These are phyloP conservation scores for Daldinia grandis DNA, from an alignment of 495 filamentous ascomycete species.

Conservation along the genomic window DNA sequence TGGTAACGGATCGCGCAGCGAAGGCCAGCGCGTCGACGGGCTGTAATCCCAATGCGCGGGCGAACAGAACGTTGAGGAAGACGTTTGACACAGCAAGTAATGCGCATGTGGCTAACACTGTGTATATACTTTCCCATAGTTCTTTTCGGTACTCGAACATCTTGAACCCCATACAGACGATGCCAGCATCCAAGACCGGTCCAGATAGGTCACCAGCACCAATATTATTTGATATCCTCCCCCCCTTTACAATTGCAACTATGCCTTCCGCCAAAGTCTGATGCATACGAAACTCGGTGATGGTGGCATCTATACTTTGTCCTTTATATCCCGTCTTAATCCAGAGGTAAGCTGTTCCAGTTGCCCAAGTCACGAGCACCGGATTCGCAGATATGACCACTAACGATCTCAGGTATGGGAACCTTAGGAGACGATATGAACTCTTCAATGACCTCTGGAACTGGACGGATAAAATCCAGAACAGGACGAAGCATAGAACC, in stretches of 20 bases:
- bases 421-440: slow-evolving; percentile 22
- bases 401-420: slow-evolving; percentile 37
- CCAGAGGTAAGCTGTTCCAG: slow-evolving; percentile 52
- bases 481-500: slow-evolving; percentile 47
- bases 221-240: slow-evolving; percentile 33
- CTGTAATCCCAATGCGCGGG: slow-evolving; percentile 46
- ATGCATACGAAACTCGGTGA: slow-evolving; percentile 48
- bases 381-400: slow-evolving; percentile 52
- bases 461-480: slow-evolving; percentile 53
- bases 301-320: slow-evolving; percentile 37
- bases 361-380: slow-evolving; percentile 53
- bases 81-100: slow-evolving; percentile 48
- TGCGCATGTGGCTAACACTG: slow-evolving; percentile 46
- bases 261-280: slow-evolving; percentile 48
- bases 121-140: slow-evolving; percentile 50
- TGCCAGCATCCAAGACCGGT: slow-evolving; percentile 55
- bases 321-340: slow-evolving; percentile 44
- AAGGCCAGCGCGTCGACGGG: slow-evolving; percentile 50
- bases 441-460: slow-evolving; percentile 49
- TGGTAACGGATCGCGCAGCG: slow-evolving; percentile 56
- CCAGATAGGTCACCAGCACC: slow-evolving; percentile 56
- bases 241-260: slow-evolving; percentile 21
- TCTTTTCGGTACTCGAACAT: slow-evolving; percentile 57
- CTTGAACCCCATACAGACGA: slow-evolving; percentile 58
- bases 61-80: slow-evolving; percentile 48